Evolutionary conservation across 805 yeast species (phyloP).

Genomic region (Metschnikowia colocasiae): DNA sequence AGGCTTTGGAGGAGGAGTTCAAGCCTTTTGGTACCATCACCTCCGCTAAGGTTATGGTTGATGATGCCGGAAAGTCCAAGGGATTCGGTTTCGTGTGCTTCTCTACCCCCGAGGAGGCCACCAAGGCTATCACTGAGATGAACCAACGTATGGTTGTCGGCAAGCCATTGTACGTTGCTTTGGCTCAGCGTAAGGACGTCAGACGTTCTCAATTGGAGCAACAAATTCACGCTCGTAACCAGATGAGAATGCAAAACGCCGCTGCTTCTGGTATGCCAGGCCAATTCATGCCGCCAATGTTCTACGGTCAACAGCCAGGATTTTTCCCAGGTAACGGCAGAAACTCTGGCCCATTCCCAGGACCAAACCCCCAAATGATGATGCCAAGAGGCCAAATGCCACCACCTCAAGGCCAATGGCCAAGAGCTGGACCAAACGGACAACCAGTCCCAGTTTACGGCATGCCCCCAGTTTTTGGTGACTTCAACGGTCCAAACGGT

Average conservation of each 20-base stretch:
- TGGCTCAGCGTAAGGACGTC: conserved; percentile 98
- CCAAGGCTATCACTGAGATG: conserved; percentile 97
- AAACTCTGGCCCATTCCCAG: conserved; percentile 71
- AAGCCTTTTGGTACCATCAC: conserved; percentile 91
- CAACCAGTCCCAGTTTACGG: conserved; percentile 82
- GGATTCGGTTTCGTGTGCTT: conserved; percentile 99
- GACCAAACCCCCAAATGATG: conserved; percentile 80
- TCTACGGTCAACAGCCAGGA: conserved; percentile 80
- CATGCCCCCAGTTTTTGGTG: conserved; percentile 72
- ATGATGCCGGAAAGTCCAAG: conserved; percentile 90
- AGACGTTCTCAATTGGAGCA: conserved; percentile 96
- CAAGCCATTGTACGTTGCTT: conserved; percentile 96
- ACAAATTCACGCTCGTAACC: conserved; percentile 97
- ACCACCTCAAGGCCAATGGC: conserved; percentile 66
- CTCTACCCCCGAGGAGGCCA: conserved; percentile 97
- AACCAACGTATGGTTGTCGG: conserved; percentile 92
- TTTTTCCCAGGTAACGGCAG: conserved; percentile 77
- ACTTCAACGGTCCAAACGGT: conserved; percentile 41
- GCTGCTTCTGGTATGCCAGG: conserved; percentile 83
- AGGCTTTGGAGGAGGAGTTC: conserved; percentile 86
- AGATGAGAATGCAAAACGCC: conserved; percentile 96
- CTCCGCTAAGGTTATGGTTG: conserved; percentile 94
- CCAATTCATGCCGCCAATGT: conserved; percentile 83
- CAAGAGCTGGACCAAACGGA: conserved; percentile 75
- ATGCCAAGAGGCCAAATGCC: conserved; percentile 66